Evolutionary conservation across 208 protist species (phyloP).

Genomic region (Jaenimonas drosophilae): DNA sequence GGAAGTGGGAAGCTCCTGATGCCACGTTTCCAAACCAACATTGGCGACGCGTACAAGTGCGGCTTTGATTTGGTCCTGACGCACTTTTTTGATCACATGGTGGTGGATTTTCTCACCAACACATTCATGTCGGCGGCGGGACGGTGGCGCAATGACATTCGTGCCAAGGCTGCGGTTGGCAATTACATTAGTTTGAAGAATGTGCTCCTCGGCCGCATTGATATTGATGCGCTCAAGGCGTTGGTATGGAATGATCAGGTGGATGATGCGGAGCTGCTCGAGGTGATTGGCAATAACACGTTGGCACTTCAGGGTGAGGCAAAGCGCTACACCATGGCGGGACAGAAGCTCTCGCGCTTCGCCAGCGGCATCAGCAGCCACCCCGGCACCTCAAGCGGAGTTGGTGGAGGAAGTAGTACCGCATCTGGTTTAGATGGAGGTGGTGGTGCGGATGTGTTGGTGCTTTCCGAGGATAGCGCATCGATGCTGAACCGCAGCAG

Average conservation of each 20-base stretch:
- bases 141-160: constrained; percentile 66
- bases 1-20: constrained; percentile 40
- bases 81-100: constrained; percentile 64
- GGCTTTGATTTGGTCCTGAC: constrained; percentile 75
- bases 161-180: constrained; percentile 53
- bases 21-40: constrained; percentile 29
- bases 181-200: constrained; percentile 72
- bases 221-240: constrained; percentile 25
- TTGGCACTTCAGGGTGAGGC: constrained; percentile 16
- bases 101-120: constrained; percentile 64
- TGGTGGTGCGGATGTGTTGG: neutral
- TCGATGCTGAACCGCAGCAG: too few species aligned
- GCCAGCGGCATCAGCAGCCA: constrained; percentile 6
- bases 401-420: constrained; percentile 4
- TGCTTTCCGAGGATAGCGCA: too few species aligned
- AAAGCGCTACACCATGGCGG: constrained; percentile 17
- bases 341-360: constrained; percentile 9
- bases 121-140: constrained; percentile 63
- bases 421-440: neutral
- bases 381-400: too few species aligned
- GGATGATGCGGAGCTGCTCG: constrained; percentile 39
- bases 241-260: constrained; percentile 32
- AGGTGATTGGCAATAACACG: constrained; percentile 24
- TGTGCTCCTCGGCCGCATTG: constrained; percentile 37
- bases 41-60: constrained; percentile 47